Evolutionary conservation across 371 early-diverging fungal genomes (phyloP), one percentile per base, ranked within the genome.

Genomic region (Lichtheimia ornata): DNA sequence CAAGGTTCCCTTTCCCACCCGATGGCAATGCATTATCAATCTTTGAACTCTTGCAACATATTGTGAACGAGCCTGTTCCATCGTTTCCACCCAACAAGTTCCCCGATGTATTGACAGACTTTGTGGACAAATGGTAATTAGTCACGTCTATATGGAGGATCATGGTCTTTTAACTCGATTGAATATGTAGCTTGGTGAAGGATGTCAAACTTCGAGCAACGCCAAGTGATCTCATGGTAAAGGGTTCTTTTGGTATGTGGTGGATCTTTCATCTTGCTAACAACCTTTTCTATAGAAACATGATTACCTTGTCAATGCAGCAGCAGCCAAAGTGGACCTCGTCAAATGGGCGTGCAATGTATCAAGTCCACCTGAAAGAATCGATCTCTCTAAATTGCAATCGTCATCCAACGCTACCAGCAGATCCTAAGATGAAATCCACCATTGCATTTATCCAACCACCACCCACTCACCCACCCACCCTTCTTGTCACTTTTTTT

Each of bases 11-110:
- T 25, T 94, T 91, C 66, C 91, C 90, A 55, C 86, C 93, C 11
- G 84, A 84, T 18, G 88, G 89, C 43, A 85, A 84, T 44, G 79
- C 89, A 44, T 61, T 93, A 51, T 86, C 95, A 7, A 90, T 94
- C 24, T 89, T 98, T 70, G 98, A 97, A 66, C 75, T 98, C 41
- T 79, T 97, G 43, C 90, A 95, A 70, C 95, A 91, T 70, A 96
- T 98, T 63, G 93, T 94, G 9, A 87, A 94, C 68, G 96, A 95
- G 71, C 94, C 94, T 6, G 82, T 90, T 18, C 97, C 97, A n/a
- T 79, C 74, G 35, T 84, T 97, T 59, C 91, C 96, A 11, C 74
- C 80, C 40, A 71, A 73, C 18, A 76, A 74, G 28, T 96, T 89
- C 77, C 86, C 94, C 17, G 54, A 66, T 13, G 91, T 90, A 60